Base-by-base conservation (phyloP, 768 basidiomycete genomes). In the Porpolomopsis calyptriformis region DNA sequence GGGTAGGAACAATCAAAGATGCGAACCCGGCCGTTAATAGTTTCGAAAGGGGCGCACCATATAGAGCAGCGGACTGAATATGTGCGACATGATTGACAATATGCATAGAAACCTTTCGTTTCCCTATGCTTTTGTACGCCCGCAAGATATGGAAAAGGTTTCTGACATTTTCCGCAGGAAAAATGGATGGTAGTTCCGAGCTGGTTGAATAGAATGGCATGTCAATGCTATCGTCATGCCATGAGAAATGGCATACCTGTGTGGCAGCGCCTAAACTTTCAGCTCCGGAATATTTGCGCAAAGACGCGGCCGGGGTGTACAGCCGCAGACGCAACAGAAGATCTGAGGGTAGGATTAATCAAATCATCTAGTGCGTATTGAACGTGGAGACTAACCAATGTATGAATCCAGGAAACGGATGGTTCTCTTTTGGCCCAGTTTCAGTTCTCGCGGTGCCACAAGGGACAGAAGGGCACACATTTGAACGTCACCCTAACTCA, bases 401-500 rank as follows among this genome's bases (percentile, higher is more conserved):
- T 90, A 90, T 0, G 80, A 65, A 49, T 85, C 80, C 14, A 86
- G 56, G 48, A 88, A 82, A 20, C 71, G 68, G 16, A 66, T 55
- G 20, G 64, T 64, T 37, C 80, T 66, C 38, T 55, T 57, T 18
- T 60, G 57, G 1, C 65, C 59, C n/a, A 85, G 58, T 29, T 56
- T 52, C 35, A 91, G 63, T 55, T 87, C 82, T 36, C 67, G 54
- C 0, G 72, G 66, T 5, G 79, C 83, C 16, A 89, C 63, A 1
- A 85, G 55, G 2, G 76, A 68, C 12, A 90, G 57, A 70, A 85
- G 76, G 1, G 84, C 77, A 60, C 85, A 88, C 70, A 79, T 84
- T 55, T 88, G 87, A 1, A 87, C 66, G 54, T 90, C 81, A 11
- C 87, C 87, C 82, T 88, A 46, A 53, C 22, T 51, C 22, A 47